Percentiles rank a stretch among this genome's conserved stretches.
These are phyloP conservation scores for Auxenochlorella pyrenoidosa DNA, from an alignment of 139 green algal genomes.

Conservation along the genomic window DNA sequence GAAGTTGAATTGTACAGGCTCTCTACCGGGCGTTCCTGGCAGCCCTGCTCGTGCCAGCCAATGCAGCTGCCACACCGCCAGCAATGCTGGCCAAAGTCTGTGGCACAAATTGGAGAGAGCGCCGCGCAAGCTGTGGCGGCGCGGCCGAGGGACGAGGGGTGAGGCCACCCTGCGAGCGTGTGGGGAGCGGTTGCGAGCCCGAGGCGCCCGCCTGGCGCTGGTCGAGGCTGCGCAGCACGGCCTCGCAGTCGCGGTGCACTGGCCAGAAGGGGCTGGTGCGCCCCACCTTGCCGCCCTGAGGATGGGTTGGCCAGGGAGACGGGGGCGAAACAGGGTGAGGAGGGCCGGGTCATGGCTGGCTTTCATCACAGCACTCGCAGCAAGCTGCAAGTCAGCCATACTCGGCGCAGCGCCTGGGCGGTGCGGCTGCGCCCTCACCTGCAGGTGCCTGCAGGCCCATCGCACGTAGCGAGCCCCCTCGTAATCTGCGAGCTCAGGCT, in stretches of 20 bases:
- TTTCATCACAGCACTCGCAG: too few relatives aligned
- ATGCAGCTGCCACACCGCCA: neutral
- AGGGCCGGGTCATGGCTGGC: too few relatives aligned
- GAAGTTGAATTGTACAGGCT: neutral
- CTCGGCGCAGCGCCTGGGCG: neutral
- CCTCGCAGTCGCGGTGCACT: neutral
- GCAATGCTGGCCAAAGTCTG: neutral
- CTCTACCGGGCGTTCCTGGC: neutral
- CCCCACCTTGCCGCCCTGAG: neutral
- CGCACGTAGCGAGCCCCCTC: conserved; percentile 22
- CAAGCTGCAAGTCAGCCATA: neutral
- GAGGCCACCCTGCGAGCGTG: neutral
- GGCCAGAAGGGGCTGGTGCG: neutral
- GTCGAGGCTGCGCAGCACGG: neutral
- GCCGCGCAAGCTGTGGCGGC: neutral
- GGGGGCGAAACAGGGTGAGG: too few relatives aligned
- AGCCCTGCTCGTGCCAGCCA: neutral
- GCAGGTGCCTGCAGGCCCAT: conserved; percentile 29
- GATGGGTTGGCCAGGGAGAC: neutral
- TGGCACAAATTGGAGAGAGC: neutral
- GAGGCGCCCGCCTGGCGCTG: neutral
- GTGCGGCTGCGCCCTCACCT: neutral
- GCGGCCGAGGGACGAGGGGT: neutral
- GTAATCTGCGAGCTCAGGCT: neutral
- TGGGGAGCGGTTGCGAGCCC: too few relatives aligned